These are phyloP conservation scores for Litchi chinensis DNA, from an alignment of 345 rosid genomes.

Conservation along the genomic window DNA sequence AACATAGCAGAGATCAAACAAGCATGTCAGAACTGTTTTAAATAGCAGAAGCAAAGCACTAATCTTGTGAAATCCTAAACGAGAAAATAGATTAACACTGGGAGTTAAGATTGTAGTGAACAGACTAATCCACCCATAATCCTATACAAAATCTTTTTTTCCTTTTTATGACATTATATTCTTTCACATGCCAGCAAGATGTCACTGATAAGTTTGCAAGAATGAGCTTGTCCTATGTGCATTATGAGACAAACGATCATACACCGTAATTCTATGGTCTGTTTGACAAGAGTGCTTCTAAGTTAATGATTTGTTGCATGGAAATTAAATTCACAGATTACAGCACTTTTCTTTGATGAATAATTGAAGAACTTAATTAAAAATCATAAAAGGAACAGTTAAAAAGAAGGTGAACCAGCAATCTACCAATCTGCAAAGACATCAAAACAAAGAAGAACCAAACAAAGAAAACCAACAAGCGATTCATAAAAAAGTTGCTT, in stretches of 20 bases:
- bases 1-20: constrained; percentile 25
- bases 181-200: not conserved
- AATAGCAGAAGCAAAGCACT: not conserved
- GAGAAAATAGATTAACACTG: not conserved
- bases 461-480: no score
- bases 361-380: no score
- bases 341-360: no score
- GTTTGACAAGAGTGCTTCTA: no score
- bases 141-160: no score
- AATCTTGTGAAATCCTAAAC: not conserved
- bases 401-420: no score
- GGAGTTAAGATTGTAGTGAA: not conserved
- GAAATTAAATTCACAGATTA: no score
- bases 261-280: not conserved
- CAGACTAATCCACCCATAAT: no score
- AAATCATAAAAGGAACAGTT: no score
- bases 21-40: not conserved
- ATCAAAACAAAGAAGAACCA: no score
- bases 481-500: not conserved
- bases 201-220: not conserved
- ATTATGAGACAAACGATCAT: not conserved
- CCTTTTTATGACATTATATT: not conserved
- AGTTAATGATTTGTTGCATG: no score
- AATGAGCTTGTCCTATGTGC: not conserved
- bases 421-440: no score